Evolutionary conservation across 441 rosid genomes (phyloP).

Genomic region (Arabidopsis lyrata): DNA sequence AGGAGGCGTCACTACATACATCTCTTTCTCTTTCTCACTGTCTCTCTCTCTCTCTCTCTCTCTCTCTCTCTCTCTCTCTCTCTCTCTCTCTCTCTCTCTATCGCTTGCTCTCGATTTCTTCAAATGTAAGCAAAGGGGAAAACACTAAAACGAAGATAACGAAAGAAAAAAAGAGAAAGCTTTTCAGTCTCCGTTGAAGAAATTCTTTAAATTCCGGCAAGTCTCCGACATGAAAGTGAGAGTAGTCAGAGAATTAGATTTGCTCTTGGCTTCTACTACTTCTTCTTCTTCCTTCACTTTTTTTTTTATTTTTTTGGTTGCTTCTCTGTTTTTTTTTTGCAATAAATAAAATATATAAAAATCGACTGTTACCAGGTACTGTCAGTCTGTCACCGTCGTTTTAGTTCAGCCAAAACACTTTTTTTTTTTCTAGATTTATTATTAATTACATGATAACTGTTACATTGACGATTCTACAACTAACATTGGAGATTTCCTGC

Average conservation of each 20-base stretch:
- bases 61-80: slow-evolving; percentile 40
- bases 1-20: slow-evolving; percentile 80
- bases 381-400: slow-evolving; percentile 40
- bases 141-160: slow-evolving; percentile 19
- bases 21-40: slow-evolving; percentile 42
- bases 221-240: slow-evolving; percentile 44
- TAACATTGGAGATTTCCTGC: too few relatives aligned
- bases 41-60: background rate
- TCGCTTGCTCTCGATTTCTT: slow-evolving; percentile 24
- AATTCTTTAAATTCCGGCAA: slow-evolving; percentile 37
- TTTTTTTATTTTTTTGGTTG: background rate
- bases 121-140: slow-evolving; percentile 37
- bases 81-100: background rate
- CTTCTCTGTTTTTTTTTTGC: background rate
- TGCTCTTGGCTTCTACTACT: background rate
- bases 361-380: slow-evolving; percentile 21
- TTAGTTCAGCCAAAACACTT: slow-evolving; percentile 24
- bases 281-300: slow-evolving; percentile 35
- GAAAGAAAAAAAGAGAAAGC: slow-evolving; percentile 6
- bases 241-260: slow-evolving; percentile 25
- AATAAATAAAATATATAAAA: slow-evolving; percentile 10
- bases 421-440: too few relatives aligned
- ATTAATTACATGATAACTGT: too few relatives aligned
- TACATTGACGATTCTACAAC: too few relatives aligned
- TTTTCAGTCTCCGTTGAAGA: slow-evolving; percentile 26